phyloP scores from a whole-genome alignment of 225 moss, liverwort and hornwort genomes.

The Straminergon stramineum region DNA sequence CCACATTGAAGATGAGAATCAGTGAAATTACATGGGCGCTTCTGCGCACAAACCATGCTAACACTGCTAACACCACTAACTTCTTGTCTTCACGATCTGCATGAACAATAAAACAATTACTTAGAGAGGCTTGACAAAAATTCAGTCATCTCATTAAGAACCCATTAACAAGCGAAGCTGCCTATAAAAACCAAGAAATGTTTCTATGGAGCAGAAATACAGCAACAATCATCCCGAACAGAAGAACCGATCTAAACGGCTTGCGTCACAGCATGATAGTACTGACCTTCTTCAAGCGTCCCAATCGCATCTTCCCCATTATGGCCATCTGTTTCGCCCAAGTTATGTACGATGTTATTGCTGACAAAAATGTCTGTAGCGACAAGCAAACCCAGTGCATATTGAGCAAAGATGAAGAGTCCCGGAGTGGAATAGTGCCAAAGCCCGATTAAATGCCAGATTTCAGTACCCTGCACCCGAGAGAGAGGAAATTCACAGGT shows the following conservation, averaged over 20 bases:
- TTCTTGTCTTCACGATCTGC: constrained; percentile 78
- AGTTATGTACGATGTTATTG: constrained; percentile 61
- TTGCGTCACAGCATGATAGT: background rate
- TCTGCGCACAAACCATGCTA: constrained; percentile 89
- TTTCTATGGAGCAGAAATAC: background rate
- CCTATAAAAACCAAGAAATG: background rate
- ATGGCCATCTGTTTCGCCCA: constrained; percentile 61
- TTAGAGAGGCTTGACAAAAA: background rate
- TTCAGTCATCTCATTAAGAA: background rate
- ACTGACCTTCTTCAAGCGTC: constrained; percentile 30
- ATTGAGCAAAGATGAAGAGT: constrained; percentile 85
- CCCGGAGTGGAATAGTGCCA: constrained; percentile 92
- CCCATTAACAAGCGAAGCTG: background rate
- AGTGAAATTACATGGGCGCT: constrained; percentile 85
- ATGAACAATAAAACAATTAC: background rate
- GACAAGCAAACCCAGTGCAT: constrained; percentile 74
- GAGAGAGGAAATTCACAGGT: background rate
- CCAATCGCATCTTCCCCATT: constrained; percentile 44
- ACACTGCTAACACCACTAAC: constrained; percentile 66
- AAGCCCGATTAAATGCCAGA: constrained; percentile 89
- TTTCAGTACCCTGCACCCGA: constrained; percentile 60
- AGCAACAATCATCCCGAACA: background rate
- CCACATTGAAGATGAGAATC: constrained; percentile 72
- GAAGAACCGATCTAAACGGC: background rate
- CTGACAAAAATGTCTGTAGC: constrained; percentile 95